These are phyloP conservation scores for Thyridium curvatum DNA, from an alignment of 2,329 filamentous ascomycete genomes.

Conservation along the genomic window DNA sequence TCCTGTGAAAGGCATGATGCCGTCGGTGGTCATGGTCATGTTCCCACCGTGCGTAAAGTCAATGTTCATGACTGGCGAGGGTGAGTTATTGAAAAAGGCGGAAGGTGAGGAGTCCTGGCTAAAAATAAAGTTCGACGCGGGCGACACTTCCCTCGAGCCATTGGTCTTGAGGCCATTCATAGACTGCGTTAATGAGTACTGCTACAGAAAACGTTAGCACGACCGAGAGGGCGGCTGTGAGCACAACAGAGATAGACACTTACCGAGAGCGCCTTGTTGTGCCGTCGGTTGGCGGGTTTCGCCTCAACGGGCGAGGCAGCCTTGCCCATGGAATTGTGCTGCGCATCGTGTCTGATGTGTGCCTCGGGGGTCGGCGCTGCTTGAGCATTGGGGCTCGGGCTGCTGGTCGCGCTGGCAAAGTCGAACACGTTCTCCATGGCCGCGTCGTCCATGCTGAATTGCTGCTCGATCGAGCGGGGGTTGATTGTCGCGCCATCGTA, in stretches of 20 bases:
- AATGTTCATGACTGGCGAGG: constrained; percentile 34
- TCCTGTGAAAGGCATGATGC: too few species aligned
- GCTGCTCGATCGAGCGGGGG: constrained; percentile 20
- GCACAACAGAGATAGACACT: constrained; percentile 6
- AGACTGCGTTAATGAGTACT: constrained; percentile 44
- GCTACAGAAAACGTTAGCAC: constrained; percentile 29
- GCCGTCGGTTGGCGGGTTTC: constrained; percentile 11
- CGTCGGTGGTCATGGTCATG: too few species aligned
- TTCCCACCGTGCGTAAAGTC: constrained; percentile 22
- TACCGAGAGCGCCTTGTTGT: constrained; percentile 39
- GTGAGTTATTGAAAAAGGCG: constrained; percentile 38
- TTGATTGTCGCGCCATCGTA: constrained; percentile 27
- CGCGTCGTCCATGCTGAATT: constrained; percentile 5
- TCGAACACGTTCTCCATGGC: constrained; percentile 29
- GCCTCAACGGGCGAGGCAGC: too few species aligned
- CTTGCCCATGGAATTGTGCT: too few species aligned
- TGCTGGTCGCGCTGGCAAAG: constrained; percentile 53
- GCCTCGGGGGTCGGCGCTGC: too few species aligned
- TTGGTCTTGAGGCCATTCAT: constrained; percentile 40
- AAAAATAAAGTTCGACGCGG: constrained; percentile 42
- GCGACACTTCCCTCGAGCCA: constrained; percentile 48
- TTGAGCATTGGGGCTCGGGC: constrained; percentile 33
- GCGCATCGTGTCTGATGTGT: too few species aligned
- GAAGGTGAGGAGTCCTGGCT: constrained; percentile 48
- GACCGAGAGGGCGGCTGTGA: background rate